phyloP scores from a whole-genome alignment of 768 basidiomycete genomes.

The Suillus placidus region DNA sequence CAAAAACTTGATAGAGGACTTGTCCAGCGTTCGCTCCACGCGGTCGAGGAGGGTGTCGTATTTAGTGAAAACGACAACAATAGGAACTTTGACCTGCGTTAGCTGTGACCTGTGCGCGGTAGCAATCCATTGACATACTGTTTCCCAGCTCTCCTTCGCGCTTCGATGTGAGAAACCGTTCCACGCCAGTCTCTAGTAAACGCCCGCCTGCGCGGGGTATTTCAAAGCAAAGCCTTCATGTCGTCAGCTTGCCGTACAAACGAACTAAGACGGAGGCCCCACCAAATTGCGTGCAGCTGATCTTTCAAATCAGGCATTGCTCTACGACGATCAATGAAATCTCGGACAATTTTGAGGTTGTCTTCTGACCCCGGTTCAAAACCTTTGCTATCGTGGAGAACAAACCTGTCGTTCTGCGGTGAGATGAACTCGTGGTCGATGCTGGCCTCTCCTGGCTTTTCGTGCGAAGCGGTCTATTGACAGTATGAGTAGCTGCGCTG shows the following conservation, averaged over 20 bases:
- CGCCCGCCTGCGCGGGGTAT: background rate
- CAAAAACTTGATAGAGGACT: background rate
- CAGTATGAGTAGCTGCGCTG: background rate
- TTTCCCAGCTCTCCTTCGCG: background rate
- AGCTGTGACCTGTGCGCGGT: background rate
- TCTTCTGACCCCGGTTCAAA: conserved; percentile 18
- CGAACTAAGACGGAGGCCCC: background rate
- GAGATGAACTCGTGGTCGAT: conserved; percentile 19
- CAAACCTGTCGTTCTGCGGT: conserved; percentile 11
- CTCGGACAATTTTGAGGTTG: conserved; percentile 12
- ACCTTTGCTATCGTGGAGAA: conserved; percentile 22
- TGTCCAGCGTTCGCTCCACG: background rate
- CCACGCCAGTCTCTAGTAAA: background rate
- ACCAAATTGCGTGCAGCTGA: background rate
- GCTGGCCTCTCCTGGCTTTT: background rate
- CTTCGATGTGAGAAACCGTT: background rate
- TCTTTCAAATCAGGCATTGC: background rate
- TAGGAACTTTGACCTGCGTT: background rate
- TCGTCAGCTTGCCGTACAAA: background rate
- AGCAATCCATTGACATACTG: background rate
- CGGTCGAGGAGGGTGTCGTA: background rate
- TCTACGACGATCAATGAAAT: conserved; percentile 15
- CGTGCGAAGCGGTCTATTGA: background rate
- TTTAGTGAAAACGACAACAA: background rate
- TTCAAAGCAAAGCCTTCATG: background rate